These are phyloP conservation scores for Vitis amurensis DNA, from an alignment of 164 flowering plant genomes.

Conservation along the genomic window DNA sequence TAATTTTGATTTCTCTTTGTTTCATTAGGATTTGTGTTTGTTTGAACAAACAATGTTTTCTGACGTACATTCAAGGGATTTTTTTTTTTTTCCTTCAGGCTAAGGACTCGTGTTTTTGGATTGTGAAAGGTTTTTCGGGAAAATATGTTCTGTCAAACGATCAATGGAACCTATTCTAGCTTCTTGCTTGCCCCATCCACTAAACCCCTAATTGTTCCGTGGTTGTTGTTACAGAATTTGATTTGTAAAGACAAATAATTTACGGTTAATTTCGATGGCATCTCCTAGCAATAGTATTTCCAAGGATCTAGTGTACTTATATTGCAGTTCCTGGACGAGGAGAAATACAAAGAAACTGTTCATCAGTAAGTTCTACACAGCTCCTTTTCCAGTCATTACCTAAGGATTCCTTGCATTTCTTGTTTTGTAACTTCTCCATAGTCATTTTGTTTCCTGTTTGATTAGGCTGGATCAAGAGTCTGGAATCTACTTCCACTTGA, in stretches of 20 bases:
- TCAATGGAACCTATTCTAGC: too few species aligned
- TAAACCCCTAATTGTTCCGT: neutral
- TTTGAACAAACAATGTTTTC: too few species aligned
- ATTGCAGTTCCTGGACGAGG: slow-evolving; percentile 30
- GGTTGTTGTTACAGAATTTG: neutral
- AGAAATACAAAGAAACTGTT: slow-evolving; percentile 19
- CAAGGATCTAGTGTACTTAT: slow-evolving; percentile 27
- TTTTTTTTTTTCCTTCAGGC: too few species aligned
- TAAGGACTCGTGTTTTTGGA: too few species aligned
- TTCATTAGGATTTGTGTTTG: too few species aligned
- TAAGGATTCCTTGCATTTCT: neutral
- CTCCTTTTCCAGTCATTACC: neutral
- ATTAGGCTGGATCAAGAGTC: slow-evolving; percentile 34
- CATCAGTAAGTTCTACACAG: slow-evolving; percentile 9
- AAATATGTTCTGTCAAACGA: too few species aligned
- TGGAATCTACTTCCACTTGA: slow-evolving; percentile 27
- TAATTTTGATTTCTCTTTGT: too few species aligned
- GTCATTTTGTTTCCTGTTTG: neutral
- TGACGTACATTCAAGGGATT: too few species aligned
- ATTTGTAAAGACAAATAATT: neutral
- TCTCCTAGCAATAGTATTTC: neutral
- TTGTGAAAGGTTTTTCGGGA: too few species aligned
- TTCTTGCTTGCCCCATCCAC: too few species aligned
- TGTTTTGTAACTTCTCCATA: neutral
- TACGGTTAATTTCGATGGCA: neutral